phyloP scores from a whole-genome alignment of 177 flowering plant genomes.

The Vitis hybrid region DNA sequence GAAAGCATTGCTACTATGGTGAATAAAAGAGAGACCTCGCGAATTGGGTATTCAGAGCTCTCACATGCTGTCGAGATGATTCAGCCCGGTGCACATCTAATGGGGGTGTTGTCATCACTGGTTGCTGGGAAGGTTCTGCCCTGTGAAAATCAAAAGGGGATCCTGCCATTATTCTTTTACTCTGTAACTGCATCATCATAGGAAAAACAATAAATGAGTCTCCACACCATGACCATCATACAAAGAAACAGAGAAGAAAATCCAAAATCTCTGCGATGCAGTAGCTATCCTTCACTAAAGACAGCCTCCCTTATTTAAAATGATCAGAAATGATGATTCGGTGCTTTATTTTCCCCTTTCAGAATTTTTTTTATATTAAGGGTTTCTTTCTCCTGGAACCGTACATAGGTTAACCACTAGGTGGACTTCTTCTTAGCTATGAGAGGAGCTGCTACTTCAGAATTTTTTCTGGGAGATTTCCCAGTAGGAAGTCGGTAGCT shows the following conservation, averaged over 20 bases:
- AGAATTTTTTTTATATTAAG: too few relatives aligned
- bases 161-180: slow-evolving; percentile 58
- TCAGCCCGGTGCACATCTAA: slow-evolving; percentile 67
- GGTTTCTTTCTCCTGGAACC: too few relatives aligned
- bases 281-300: too few relatives aligned
- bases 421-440: too few relatives aligned
- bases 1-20: neutral
- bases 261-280: neutral
- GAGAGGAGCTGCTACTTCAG: too few relatives aligned
- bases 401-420: too few relatives aligned
- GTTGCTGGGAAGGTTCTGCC: slow-evolving; percentile 43
- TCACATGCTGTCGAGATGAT: slow-evolving; percentile 80
- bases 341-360: too few relatives aligned
- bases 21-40: slow-evolving; percentile 57
- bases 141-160: slow-evolving; percentile 44
- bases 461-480: too few relatives aligned
- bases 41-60: slow-evolving; percentile 92
- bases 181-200: slow-evolving; percentile 48
- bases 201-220: slow-evolving; percentile 2
- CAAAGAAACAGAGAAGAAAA: neutral
- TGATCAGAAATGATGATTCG: too few relatives aligned
- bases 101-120: slow-evolving; percentile 21
- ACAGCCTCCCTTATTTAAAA: too few relatives aligned
- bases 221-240: neutral
- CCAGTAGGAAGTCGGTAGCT: too few relatives aligned